Base-by-base conservation (phyloP, 495 filamentous ascomycete species). In the Hyphodiscus hymeniophilus region DNA sequence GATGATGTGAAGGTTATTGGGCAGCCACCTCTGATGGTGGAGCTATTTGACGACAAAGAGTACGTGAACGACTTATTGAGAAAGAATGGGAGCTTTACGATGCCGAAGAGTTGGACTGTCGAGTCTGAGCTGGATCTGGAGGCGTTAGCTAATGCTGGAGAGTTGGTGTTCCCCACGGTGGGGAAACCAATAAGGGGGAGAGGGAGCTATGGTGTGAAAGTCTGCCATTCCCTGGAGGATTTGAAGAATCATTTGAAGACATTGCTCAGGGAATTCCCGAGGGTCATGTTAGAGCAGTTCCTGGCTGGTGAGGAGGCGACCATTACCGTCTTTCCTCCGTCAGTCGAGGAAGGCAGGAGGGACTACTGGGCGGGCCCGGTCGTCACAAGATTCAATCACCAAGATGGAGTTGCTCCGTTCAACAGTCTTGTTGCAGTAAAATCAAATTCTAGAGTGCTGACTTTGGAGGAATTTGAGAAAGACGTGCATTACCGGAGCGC, bases 271-370 rank as follows among this genome's bases (percentile, higher is more conserved):
- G 64, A 66, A 28, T 65, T 58, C 1, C 55, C 60, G 2, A 11
- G 56, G 7, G 58, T 64, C 17, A 55, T 67, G 54, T 22, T 67
- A 2, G 67, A 71, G 40, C 60, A 71, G 45, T 67, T 60, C 36
- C 59, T 71, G 0, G 48, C 59, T 20, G 63, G 66, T 15, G 62
- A 71, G 47, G 66, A 71, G 36, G 62, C 58, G 0, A 71, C 67
- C 1, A 61, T 71, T 17, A 67, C 65, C 0, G 61, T 68, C 0
- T 66, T 71, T 66, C 63, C 67, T 5, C 67, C 65, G 6, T 56
- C 59, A 0, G 38, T 54, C 1, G 45, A 41, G 10, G 44, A 26
- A 3, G 26, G 47, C 0, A 38, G 51, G 1, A n/a, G n/a, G n/a
- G n/a, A n/a, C n/a, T 62, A 68, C 48, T 70, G 63, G 63, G 58